Base-by-base conservation (phyloP, 2,329 filamentous ascomycete genomes). In the Aspergillus fructus region DNA sequence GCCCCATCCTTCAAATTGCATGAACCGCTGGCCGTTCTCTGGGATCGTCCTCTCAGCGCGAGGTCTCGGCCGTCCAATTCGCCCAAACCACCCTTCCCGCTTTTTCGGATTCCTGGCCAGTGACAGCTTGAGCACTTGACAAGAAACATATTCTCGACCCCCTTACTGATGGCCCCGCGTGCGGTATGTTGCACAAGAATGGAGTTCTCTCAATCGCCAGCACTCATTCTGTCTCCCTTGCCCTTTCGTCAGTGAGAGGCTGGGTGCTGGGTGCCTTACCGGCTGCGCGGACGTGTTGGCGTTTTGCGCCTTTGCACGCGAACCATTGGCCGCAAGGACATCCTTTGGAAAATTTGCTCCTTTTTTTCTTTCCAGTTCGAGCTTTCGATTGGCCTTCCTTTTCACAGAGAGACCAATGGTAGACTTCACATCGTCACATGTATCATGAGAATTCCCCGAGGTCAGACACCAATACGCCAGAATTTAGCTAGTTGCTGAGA, bases 121-220 rank as follows among this genome's bases (percentile, higher is more conserved):
- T 24, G 23, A 46, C 12, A 6, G 23, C 24, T n/a, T 17, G 17
- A 34, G 45, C 24, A 13, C 45, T 21, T 37, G 48, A 33, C 17
- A 33, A 23, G 11, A 55, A 52, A 33, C 49, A 45, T 24, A n/a
- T 30, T 30, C 46, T 59, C 60, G 45, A 61, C 61, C 62, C 69
- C 69, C 68, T 71, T 72, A 58, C 67, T 67, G 64, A 57, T 51
- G 47, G 49, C 57, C 64, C 66, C 67, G 67, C 66, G 68, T 70
- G 67, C 66, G 62, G 65, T 57, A 68, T 67, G 69, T 71, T 65
- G 66, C 63, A 71, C 66, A 62, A 58, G 34, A 42, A 50, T 54
- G 49, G 42, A 27, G 47, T 50, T 61, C 30, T 61, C 30, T 34
- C 59, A 50, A 33, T 49, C 47, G 39, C 47, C 23, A 24, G 39